phyloP scores from a whole-genome alignment of 345 rosid species.

The Eucalyptus decipiens region DNA sequence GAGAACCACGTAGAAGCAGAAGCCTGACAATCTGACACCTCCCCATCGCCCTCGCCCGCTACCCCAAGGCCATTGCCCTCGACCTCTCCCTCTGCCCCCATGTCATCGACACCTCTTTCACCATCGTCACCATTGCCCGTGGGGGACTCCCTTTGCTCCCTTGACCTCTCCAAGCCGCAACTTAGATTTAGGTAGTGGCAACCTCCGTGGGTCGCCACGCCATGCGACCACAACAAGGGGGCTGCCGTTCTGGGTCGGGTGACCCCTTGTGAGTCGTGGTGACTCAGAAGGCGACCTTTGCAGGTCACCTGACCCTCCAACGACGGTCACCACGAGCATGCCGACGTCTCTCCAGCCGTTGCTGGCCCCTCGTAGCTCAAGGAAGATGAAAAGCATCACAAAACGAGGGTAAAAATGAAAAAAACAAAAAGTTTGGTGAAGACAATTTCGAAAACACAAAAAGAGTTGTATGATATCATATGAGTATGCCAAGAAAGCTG shows the following conservation, averaged over 20 bases:
- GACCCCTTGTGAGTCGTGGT: accelerated
- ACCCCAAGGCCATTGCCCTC: conserved; percentile 21
- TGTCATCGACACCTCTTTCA: conserved; percentile 16
- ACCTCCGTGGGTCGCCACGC: too few relatives aligned
- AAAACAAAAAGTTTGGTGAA: too few relatives aligned
- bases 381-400: too few relatives aligned
- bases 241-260: accelerated
- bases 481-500: too few relatives aligned
- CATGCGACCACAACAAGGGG: too few relatives aligned
- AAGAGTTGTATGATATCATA: too few relatives aligned
- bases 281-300: too few relatives aligned
- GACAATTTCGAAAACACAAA: too few relatives aligned
- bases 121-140: conserved; percentile 3
- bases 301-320: accelerated
- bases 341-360: accelerated
- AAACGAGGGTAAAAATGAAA: too few relatives aligned
- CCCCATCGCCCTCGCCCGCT: conserved; percentile 24
- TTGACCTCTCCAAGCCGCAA: conserved; percentile 28
- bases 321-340: accelerated
- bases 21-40: conserved; percentile 11
- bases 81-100: conserved; percentile 53
- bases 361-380: accelerated
- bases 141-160: conserved; percentile 7
- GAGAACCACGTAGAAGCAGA: conserved; percentile 13
- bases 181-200: too few relatives aligned